These are phyloP conservation scores for Calamus simplicifolius DNA, from an alignment of 176 grass and related monocot species.

Conservation along the genomic window DNA sequence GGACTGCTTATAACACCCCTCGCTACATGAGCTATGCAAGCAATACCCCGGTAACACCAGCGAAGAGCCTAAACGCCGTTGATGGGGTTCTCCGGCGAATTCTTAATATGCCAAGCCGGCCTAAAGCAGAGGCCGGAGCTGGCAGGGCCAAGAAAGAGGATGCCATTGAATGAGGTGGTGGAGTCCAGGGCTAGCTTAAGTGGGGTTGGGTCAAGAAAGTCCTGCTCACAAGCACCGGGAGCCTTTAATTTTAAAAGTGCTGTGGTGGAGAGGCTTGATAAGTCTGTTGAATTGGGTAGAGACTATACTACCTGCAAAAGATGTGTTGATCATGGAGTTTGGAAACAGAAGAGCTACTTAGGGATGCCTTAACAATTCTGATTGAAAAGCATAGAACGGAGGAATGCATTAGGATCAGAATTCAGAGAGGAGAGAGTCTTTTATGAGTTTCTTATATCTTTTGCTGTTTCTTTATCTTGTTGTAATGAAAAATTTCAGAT, in stretches of 20 bases:
- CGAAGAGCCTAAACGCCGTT: conserved; percentile 20
- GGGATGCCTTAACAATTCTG: neutral
- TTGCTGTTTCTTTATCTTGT: no score
- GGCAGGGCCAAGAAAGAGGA: neutral
- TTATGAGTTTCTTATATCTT: no score
- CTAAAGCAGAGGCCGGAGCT: conserved; percentile 30
- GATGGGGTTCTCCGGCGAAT: conserved; percentile 26
- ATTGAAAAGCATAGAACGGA: neutral
- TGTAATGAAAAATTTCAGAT: no score
- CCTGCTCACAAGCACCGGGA: conserved; percentile 27
- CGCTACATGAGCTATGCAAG: conserved; percentile 8
- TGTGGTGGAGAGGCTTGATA: conserved; percentile 10
- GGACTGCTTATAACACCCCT: conserved; percentile 50
- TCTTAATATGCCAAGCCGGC: conserved; percentile 26
- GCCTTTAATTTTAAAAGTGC: conserved; percentile 21
- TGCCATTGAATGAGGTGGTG: neutral
- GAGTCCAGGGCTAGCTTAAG: conserved; percentile 23
- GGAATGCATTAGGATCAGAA: no score
- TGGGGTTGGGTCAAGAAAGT: conserved; percentile 23
- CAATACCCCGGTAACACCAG: conserved; percentile 15
- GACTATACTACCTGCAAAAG: conserved; percentile 80
- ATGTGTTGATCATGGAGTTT: conserved; percentile 46
- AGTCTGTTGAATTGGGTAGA: conserved; percentile 18
- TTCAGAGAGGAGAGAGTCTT: neutral
- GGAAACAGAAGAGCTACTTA: conserved; percentile 9